Evolutionary conservation across 2,329 filamentous ascomycete genomes (phyloP), one percentile per base, ranked within the genome.

Genomic region (Fusarium vanettenii): DNA sequence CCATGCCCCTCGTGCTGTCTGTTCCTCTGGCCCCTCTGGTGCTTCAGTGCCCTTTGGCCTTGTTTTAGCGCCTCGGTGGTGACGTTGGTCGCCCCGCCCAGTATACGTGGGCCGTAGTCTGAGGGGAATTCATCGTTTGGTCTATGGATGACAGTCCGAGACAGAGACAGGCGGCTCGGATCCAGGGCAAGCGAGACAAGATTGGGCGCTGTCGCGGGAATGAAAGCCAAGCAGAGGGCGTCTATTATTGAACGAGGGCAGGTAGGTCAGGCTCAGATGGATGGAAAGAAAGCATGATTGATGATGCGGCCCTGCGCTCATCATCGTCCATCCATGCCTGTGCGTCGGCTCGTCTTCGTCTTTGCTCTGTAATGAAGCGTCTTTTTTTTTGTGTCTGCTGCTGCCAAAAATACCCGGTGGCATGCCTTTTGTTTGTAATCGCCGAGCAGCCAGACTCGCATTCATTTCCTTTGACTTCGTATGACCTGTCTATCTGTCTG

Each of bases 81-180:
- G 72, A 74, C 70, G 72, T 72, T 74, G 59, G 66, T 69, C 43
- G 67, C 70, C 72, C 70, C 72, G 64, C 66, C 39, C 25, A 39
- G 57, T 35, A 63, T 74, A 73, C 70, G 70, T 74, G 66, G 63
- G 70, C 71, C 57, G 59, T 48, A 33, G n/a, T 18, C 10, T 14
- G 57, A 67, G 41, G 67, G 41, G 48, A 27, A 27, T 52, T 18
- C 45, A 33, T 55, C 43, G 59, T 59, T 41, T n/a, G 48, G 18
- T 50, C 29, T 45, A 10, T 60, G 39, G 39, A 37, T 62, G 33
- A 5, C 33, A 37, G 31, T 55, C 29, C 25, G 60, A 43, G 60
- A 43, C 39, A 48, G 22, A 37, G 45, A 27, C 60, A 33, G 45
- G 60, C 31, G 22, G 45, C 41, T 63, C 18, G 45, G 33, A 22